phyloP scores from a whole-genome alignment of 345 rosid species.

The Melaleuca alternifolia region DNA sequence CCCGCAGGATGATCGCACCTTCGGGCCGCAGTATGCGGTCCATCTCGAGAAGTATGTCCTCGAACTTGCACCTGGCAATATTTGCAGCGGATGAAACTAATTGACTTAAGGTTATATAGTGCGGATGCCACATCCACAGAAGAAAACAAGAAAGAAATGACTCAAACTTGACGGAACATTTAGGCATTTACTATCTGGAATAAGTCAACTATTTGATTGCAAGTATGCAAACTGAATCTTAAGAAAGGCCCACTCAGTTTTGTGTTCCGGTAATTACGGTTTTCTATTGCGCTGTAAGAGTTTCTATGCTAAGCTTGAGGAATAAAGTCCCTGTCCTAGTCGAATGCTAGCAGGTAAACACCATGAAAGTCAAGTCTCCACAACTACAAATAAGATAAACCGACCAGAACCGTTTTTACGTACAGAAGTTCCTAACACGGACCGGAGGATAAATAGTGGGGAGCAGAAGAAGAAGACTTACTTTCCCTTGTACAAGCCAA shows the following conservation, averaged over 20 bases:
- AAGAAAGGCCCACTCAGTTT: not conserved
- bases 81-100: not conserved
- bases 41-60: slow-evolving; percentile 85
- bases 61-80: slow-evolving; percentile 55
- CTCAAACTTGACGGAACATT: not conserved
- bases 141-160: not conserved
- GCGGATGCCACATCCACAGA: not conserved
- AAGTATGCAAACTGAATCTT: not conserved
- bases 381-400: not conserved
- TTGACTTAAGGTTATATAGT: not conserved
- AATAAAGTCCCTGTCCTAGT: not conserved
- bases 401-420: not conserved
- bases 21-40: slow-evolving; percentile 90
- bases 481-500: slow-evolving; percentile 70
- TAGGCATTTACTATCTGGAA: not conserved
- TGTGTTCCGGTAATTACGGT: not conserved
- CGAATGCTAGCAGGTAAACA: not conserved
- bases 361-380: not conserved
- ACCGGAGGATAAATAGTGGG: not conserved
- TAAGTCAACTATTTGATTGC: not conserved
- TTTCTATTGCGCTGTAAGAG: not conserved
- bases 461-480: slow-evolving; percentile 12
- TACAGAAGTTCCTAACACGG: not conserved
- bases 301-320: not conserved
- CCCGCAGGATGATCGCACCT: slow-evolving; percentile 73